Percentiles rank a stretch among this genome's conserved stretches.
phyloP scores from a whole-genome alignment of 2,329 filamentous ascomycete genomes.

The Cladosporium sp. region DNA sequence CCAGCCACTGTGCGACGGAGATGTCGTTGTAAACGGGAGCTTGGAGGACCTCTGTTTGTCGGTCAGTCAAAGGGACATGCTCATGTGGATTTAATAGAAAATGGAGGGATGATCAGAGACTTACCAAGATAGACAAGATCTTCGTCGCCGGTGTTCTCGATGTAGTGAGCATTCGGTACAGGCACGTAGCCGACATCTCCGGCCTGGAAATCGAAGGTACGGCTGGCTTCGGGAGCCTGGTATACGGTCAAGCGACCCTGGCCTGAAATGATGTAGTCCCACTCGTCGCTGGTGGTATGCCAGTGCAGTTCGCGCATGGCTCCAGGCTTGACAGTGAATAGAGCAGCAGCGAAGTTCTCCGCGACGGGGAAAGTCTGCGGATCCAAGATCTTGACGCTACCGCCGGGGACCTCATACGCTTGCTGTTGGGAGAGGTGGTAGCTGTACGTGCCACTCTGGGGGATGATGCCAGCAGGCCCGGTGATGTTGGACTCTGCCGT shows the following conservation, averaged over 20 bases:
- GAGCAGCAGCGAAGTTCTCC: constrained; percentile 50
- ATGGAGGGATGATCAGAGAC: not conserved
- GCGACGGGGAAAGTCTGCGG: constrained; percentile 55
- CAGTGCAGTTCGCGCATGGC: constrained; percentile 63
- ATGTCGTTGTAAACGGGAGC: constrained; percentile 51
- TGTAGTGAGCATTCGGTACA: constrained; percentile 52
- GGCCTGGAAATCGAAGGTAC: constrained; percentile 57
- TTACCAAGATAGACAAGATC: constrained; percentile 51
- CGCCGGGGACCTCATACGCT: constrained; percentile 51
- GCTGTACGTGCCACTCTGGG: constrained; percentile 31
- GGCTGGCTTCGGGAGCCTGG: constrained; percentile 45
- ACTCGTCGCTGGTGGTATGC: constrained; percentile 59
- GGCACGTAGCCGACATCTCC: constrained; percentile 60
- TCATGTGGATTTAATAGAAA: too few relatives aligned
- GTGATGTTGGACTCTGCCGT: constrained; percentile 40
- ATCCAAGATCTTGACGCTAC: constrained; percentile 56
- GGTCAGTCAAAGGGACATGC: not conserved
- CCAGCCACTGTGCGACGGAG: constrained; percentile 56
- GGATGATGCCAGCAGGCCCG: constrained; percentile 26
- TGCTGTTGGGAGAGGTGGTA: constrained; percentile 46
- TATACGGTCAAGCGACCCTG: constrained; percentile 55
- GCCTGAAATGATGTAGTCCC: constrained; percentile 57
- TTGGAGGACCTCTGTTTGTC: constrained; percentile 48
- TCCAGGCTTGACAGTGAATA: constrained; percentile 58
- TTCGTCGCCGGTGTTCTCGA: constrained; percentile 58